phyloP scores from a whole-genome alignment of 106 monocot species.

The Platanthera zijinensis region DNA sequence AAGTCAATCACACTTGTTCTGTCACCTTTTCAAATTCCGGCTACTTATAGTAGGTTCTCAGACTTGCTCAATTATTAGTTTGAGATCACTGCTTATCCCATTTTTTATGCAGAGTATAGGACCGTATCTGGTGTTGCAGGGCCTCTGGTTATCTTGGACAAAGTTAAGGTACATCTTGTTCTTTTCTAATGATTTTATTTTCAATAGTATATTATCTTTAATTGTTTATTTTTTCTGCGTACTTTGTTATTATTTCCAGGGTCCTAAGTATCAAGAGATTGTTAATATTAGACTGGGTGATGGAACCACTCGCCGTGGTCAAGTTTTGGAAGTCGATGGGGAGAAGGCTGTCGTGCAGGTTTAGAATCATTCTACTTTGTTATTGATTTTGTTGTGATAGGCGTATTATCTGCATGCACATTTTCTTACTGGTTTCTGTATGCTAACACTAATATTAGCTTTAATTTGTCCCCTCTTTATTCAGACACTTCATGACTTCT shows the following conservation, averaged over 20 bases:
- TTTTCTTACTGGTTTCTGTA: not conserved
- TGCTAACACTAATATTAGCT: not conserved
- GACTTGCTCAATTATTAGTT: not conserved
- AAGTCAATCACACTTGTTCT: too few species aligned
- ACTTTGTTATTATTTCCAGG: constrained; percentile 30
- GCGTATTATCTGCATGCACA: not conserved
- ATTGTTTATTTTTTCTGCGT: not conserved
- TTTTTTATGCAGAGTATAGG: constrained; percentile 66
- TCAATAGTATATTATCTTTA: not conserved
- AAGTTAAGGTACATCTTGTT: constrained; percentile 82
- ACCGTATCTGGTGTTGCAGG: constrained; percentile 97
- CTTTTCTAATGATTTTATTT: constrained; percentile 1
- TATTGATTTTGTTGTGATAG: not conserved
- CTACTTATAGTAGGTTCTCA: not conserved
- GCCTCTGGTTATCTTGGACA: constrained; percentile 94
- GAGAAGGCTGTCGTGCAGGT: constrained; percentile 99
- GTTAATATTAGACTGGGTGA: constrained; percentile 96
- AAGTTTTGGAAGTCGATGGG: constrained; percentile 97
- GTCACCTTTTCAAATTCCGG: not conserved
- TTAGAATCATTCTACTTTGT: not conserved
- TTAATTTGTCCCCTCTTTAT: too few species aligned
- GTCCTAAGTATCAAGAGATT: constrained; percentile 98
- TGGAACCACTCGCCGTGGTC: constrained; percentile 94
- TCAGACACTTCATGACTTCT: not conserved
- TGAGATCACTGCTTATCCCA: not conserved